A percentile compares a stretch with the other conserved stretches of the same genome.
Evolutionary conservation across 2,329 filamentous ascomycete species (phyloP).

Genomic region (Pseudogymnoascus sp.): DNA sequence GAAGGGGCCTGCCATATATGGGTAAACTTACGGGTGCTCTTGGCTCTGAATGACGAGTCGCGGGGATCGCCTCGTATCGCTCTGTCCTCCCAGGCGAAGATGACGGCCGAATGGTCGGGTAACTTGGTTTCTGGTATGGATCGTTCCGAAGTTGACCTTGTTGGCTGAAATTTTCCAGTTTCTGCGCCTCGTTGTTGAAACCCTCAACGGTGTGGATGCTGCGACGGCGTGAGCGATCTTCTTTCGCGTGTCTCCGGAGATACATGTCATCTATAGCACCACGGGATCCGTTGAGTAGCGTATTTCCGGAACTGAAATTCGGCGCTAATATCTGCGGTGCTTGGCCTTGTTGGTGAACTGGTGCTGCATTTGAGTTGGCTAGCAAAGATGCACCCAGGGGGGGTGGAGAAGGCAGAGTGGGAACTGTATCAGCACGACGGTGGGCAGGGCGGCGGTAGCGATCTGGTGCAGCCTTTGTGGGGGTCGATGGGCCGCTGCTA

Average conservation of each 20-base stretch:
- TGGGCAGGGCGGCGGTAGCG: constrained; percentile 67
- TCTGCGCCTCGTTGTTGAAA: not conserved
- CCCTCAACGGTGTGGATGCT: constrained; percentile 66
- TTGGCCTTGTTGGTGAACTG: constrained; percentile 25
- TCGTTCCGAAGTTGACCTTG: constrained; percentile 24
- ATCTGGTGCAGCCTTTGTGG: constrained; percentile 66
- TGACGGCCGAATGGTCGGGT: constrained; percentile 22
- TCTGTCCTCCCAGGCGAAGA: constrained; percentile 16
- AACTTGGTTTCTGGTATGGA: constrained; percentile 27
- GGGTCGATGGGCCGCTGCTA: constrained; percentile 37
- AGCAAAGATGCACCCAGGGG: no score
- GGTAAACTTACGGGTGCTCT: constrained; percentile 52
- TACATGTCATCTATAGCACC: constrained; percentile 33
- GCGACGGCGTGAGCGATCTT: constrained; percentile 70
- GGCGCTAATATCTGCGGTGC: constrained; percentile 10
- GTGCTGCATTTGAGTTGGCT: not conserved
- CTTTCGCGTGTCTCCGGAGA: constrained; percentile 50
- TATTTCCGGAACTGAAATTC: constrained; percentile 17
- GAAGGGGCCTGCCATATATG: constrained; percentile 1
- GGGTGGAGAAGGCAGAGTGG: constrained; percentile 17
- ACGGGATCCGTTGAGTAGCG: constrained; percentile 15
- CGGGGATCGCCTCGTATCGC: not conserved
- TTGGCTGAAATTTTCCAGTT: not conserved
- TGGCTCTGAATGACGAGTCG: constrained; percentile 1
- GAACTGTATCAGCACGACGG: constrained; percentile 39